Conservation (phyloP, 768 basidiomycete genomes). For the Heimioporus sp. region DNA sequence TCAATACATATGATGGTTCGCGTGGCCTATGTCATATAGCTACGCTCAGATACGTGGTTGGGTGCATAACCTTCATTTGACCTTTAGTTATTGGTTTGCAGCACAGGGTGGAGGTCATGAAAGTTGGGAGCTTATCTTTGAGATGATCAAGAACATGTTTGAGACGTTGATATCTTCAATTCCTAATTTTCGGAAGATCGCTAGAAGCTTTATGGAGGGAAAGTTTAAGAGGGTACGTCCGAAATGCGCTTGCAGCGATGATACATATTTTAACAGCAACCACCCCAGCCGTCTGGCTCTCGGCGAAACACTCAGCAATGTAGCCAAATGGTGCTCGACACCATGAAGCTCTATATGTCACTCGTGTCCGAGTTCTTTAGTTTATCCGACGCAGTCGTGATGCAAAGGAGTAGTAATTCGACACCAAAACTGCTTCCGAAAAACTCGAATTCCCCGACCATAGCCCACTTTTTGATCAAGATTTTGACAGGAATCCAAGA, state of each 20-base stretch:
- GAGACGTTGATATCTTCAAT: conserved; percentile 82
- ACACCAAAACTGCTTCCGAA: conserved; percentile 60
- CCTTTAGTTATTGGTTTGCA: conserved; percentile 25
- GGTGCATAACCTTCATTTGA: not conserved
- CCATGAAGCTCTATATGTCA: conserved; percentile 82
- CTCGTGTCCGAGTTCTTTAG: conserved; percentile 84
- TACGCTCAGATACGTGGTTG: not conserved
- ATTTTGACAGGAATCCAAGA: conserved; percentile 86
- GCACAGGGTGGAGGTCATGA: conserved; percentile 71
- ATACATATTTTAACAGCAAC: not conserved
- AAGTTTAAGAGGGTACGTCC: conserved; percentile 79
- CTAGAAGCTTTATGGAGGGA: conserved; percentile 88
- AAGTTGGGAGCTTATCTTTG: conserved; percentile 77
- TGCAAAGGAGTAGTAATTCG: conserved; percentile 41
- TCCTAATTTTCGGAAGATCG: conserved; percentile 93
- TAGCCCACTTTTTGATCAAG: conserved; percentile 75
- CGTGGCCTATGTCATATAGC: conserved; percentile 18
- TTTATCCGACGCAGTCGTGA: conserved; percentile 75
- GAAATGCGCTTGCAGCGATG: not conserved
- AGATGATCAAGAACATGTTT: conserved; percentile 83
- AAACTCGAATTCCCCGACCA: conserved; percentile 79
- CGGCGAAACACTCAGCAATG: conserved; percentile 83
- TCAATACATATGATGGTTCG: conserved; percentile 8
- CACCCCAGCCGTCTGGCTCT: conserved; percentile 39
- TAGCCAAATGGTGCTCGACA: conserved; percentile 83